A percentile compares a stretch with the other conserved stretches of the same genome.
phyloP scores from a whole-genome alignment of 2,329 filamentous ascomycete genomes.

The Aphanoascus verrucosus region DNA sequence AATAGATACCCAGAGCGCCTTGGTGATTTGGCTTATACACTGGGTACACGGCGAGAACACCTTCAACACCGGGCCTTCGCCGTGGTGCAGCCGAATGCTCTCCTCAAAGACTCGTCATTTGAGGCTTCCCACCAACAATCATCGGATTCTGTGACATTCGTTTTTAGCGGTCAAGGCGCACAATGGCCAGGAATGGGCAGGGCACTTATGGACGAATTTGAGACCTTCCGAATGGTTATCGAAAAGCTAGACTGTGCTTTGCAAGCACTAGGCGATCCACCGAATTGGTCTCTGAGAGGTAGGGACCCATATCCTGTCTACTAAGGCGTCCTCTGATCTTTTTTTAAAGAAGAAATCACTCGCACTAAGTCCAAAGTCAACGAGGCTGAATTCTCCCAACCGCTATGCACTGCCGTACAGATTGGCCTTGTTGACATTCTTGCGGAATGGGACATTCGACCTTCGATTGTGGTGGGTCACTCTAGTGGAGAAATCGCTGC shows the following conservation, averaged over 20 bases:
- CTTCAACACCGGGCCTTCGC: slow-evolving; percentile 18
- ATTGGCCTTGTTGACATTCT: slow-evolving; percentile 12
- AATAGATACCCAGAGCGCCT: slow-evolving; percentile 15
- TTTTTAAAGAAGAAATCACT: background rate
- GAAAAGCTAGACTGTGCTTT: background rate
- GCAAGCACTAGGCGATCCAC: background rate
- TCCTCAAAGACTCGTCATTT: background rate
- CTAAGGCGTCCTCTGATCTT: background rate
- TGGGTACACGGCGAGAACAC: slow-evolving; percentile 17
- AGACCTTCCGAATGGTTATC: background rate
- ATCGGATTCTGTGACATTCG: slow-evolving; percentile 5
- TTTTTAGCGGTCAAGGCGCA: slow-evolving; percentile 17
- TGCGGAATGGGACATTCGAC: slow-evolving; percentile 4
- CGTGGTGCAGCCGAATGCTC: background rate
- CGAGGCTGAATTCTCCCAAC: slow-evolving; percentile 11
- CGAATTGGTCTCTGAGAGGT: background rate
- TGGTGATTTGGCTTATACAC: slow-evolving; percentile 20
- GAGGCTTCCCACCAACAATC: background rate
- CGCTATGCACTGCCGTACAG: slow-evolving; percentile 15
- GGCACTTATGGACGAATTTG: background rate
- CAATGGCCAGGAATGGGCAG: slow-evolving; percentile 13
- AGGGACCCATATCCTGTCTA: background rate
- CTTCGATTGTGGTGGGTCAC: slow-evolving; percentile 14
- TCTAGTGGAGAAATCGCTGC: slow-evolving; percentile 18
- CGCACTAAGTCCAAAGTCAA: background rate